Base-by-base conservation (phyloP, 768 basidiomycete species). In the Galerina sulciceps region DNA sequence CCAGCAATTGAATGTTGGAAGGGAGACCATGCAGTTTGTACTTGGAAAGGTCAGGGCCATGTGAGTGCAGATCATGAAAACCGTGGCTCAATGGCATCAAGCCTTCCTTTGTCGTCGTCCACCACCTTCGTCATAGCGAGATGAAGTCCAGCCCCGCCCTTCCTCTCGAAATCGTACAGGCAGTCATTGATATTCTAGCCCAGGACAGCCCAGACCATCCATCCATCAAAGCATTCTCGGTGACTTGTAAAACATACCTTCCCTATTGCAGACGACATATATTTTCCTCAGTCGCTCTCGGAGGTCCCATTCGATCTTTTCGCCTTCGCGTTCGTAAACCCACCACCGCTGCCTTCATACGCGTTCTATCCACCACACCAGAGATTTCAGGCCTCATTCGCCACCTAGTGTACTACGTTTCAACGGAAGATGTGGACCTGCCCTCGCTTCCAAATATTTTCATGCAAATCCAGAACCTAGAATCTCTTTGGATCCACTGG, bases 91-190 rank as follows among this genome's bases (percentile, higher is more conserved):
- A n/a, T n/a, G n/a, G n/a, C n/a, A n/a, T n/a, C n/a, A n/a, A n/a
- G n/a, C n/a, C n/a, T n/a, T n/a, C n/a, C n/a, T n/a, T n/a, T n/a
- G n/a, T n/a, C n/a, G n/a, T n/a, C n/a, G n/a, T n/a, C n/a, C n/a
- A n/a, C n/a, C n/a, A n/a, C n/a, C n/a, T n/a, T n/a, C n/a, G n/a
- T n/a, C n/a, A n/a, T n/a, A n/a, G n/a, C n/a, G n/a, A 8, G 8
- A 53, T 53, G 52, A 31, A 40, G 18, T 53, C 52, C 42, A 17
- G 22, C 3, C 22, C 31, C 1, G 11, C n/a, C 17, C 6, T 56
- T 63, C 54, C 44, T 20, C 45, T 43, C 34, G 56, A 57, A 44
- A 43, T 50, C 6, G 18, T 41, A 35, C 47, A 50, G 34, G 23
- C 40, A 3, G 38, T 57, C 34, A 41, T 57, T 38, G 48, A 57